Conservation (phyloP, 129 eudicot species). For the Centrapalus pauciflorus region DNA sequence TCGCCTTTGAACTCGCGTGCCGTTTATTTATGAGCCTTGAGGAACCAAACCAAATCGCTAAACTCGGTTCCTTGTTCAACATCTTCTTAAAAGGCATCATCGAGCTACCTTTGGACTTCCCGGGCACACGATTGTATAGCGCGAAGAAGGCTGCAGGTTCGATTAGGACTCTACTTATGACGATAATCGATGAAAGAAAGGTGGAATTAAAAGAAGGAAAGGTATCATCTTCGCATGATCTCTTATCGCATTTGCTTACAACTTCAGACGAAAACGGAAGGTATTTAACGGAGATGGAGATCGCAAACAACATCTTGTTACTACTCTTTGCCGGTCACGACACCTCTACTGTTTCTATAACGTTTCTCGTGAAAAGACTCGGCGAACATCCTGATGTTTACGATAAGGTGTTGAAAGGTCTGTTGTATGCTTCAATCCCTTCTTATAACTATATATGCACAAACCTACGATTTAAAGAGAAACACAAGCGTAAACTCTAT, state of each 20-base stretch:
- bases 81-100: constrained; percentile 13
- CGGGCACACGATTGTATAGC: constrained; percentile 10
- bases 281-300: not conserved
- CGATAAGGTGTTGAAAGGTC: constrained; percentile 18
- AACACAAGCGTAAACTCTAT: too few relatives aligned
- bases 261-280: constrained; percentile 5
- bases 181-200: constrained; percentile 12
- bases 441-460: too few relatives aligned
- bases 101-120: constrained; percentile 14
- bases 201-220: not conserved
- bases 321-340: constrained; percentile 27
- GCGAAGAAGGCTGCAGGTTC: constrained; percentile 1
- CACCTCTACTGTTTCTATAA: constrained; percentile 10
- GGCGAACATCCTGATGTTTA: constrained; percentile 20
- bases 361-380: constrained; percentile 16
- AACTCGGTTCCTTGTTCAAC: constrained; percentile 8
- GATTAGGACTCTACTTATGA: constrained; percentile 1
- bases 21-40: constrained; percentile 22
- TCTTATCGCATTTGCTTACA: constrained; percentile 10
- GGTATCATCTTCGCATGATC: not conserved
- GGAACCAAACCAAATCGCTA: not conserved
- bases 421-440: not conserved
- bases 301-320: constrained; percentile 11
- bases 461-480: too few relatives aligned
- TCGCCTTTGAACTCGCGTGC: constrained; percentile 12